Conservation (phyloP, 2,329 filamentous ascomycete genomes). For the Colletotrichum sp. region DNA sequence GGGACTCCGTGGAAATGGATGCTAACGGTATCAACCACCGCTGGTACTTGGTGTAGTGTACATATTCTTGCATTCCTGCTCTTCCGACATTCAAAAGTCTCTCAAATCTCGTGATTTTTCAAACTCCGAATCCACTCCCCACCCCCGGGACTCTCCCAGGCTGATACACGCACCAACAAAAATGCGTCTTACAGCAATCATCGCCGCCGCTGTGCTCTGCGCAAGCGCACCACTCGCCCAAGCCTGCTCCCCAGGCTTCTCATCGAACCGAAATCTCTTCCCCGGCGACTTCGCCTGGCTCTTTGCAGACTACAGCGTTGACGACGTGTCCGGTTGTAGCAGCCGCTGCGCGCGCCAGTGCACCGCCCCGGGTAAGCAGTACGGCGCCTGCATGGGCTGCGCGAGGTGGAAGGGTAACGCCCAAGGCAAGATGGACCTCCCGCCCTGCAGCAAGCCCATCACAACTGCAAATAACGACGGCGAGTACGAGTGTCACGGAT, state of each 20-base stretch:
- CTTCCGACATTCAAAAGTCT: too few relatives aligned
- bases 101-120: too few relatives aligned
- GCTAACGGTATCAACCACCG: too few relatives aligned
- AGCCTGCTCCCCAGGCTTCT: background rate
- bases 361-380: background rate
- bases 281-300: background rate
- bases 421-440: background rate
- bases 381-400: background rate
- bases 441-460: background rate
- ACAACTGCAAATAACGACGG: background rate
- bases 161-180: background rate
- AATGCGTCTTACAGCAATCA: background rate
- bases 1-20: too few relatives aligned
- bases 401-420: background rate
- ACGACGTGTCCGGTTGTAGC: background rate
- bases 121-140: too few relatives aligned
- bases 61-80: too few relatives aligned
- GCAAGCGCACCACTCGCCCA: background rate
- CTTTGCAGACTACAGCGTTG: background rate
- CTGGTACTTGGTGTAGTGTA: too few relatives aligned
- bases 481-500: background rate
- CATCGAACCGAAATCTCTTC: background rate
- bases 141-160: background rate
- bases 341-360: background rate
- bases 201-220: background rate